A percentile compares a stretch with the other conserved stretches of the same genome.
Conservation (phyloP, 768 basidiomycete genomes). For the Paxillus rubicundulus region DNA sequence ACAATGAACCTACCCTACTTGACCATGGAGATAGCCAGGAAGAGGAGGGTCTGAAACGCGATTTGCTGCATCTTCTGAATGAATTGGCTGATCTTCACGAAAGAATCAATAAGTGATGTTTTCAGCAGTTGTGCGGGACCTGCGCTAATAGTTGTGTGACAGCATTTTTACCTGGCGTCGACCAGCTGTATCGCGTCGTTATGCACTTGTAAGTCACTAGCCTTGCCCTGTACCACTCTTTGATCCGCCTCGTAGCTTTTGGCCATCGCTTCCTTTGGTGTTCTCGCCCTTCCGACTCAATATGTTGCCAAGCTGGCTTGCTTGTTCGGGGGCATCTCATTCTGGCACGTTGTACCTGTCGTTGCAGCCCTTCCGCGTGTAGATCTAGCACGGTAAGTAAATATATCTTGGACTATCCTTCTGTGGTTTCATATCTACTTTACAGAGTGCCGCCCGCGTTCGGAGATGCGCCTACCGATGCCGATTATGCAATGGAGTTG, state of each 20-base stretch:
- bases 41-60: conserved; percentile 43
- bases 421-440: neutral
- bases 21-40: conserved; percentile 38
- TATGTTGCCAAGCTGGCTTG: conserved; percentile 49
- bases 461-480: conserved; percentile 58
- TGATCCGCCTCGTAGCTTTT: conserved; percentile 31
- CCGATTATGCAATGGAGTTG: conserved; percentile 68
- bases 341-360: conserved; percentile 64
- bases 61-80: conserved; percentile 39
- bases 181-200: conserved; percentile 48
- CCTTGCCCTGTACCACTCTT: neutral
- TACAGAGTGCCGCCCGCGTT: conserved; percentile 48
- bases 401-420: neutral
- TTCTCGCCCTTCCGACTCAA: conserved; percentile 46
- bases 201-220: conserved; percentile 41
- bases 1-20: conserved; percentile 23
- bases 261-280: conserved; percentile 37
- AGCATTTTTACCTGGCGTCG: conserved; percentile 72
- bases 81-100: conserved; percentile 62
- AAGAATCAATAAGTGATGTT: conserved; percentile 56
- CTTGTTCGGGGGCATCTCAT: conserved; percentile 47
- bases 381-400: conserved; percentile 45
- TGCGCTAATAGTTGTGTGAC: conserved; percentile 1
- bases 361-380: conserved; percentile 47
- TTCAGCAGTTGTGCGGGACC: neutral